Evolutionary conservation across 2,329 filamentous ascomycete species (phyloP), one percentile per base, ranked within the genome.

Genomic region (Zelopaecilomyces penicillatus): DNA sequence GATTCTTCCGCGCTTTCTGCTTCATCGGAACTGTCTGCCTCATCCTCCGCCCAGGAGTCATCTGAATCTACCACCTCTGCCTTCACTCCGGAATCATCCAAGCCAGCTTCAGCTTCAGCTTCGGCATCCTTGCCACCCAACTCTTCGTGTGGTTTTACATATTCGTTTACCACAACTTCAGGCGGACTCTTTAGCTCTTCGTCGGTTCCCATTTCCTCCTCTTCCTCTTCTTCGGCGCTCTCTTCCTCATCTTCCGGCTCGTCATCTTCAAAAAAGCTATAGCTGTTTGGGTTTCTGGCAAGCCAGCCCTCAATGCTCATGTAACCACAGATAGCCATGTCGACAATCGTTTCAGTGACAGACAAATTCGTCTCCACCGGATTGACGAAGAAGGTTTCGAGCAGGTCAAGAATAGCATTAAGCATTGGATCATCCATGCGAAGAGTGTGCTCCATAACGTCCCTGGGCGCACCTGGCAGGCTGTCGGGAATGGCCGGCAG

Each of bases 231-330:
- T 8, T 45, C 45, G 11, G 37, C 31, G 4, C 45, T 45, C 19
- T 48, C 49, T 5, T 52, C 42, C 35, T 42, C 42, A 30, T 52
- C 44, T 11, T 49, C 52, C 5, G 53, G 55, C 7, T 59, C 56
- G 56, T 72, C 50, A 54, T 71, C 44, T 63, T 73, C 50, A 60
- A 66, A 50, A 39, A 74, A 72, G 6, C 71, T 69, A 47, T 78
- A 85, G 5, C 69, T 66, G 56, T 82, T 71, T 4, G 86, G 85
- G 43, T 83, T 80, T 11, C 87, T 82, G 5, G 91, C 70, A 30
- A 97, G 69, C 91, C 93, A 98, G n/a, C 86, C 85, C 57, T 96
- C 88, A 9, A 96, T 74, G 19, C 82, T 80, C 58, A 95, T 83
- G 50, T 87, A 85, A 5, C 88, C 85, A 54, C 93, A 97, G 1